Percentiles rank a stretch among this genome's conserved stretches.
Conservation (phyloP, 345 rosid genomes). For the Kernera saxatilis region DNA sequence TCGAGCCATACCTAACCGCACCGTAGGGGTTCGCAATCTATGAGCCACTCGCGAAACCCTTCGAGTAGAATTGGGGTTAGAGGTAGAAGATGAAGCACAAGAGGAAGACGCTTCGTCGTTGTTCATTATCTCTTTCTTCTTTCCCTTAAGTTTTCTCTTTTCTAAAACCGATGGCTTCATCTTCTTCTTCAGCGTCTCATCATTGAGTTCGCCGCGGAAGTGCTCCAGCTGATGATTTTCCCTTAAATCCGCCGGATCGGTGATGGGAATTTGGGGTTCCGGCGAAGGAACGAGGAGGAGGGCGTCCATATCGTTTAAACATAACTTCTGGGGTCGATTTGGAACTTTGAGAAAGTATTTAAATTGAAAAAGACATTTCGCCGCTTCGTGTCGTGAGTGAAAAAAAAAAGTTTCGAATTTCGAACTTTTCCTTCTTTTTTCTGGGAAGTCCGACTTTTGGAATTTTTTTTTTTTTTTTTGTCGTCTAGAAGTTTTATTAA, state of each 20-base stretch:
- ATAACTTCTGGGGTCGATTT: conserved; percentile 11
- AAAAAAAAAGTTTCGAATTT: background rate
- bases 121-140: conserved; percentile 16
- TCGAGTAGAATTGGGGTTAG: conserved; percentile 21
- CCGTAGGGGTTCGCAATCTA: conserved; percentile 37
- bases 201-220: background rate
- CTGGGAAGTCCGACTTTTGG: background rate
- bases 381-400: conserved; percentile 1
- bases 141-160: conserved; percentile 20
- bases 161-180: conserved; percentile 26
- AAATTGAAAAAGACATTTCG: background rate
- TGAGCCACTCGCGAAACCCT: conserved; percentile 28
- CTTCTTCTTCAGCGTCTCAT: conserved; percentile 19
- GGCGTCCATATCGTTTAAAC: conserved; percentile 26
- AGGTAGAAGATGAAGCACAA: conserved; percentile 34
- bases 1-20: conserved; percentile 36
- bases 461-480: too few species aligned
- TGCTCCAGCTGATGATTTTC: background rate
- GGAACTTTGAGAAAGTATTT: conserved; percentile 17
- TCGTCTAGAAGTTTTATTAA: too few species aligned
- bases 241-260: conserved; percentile 23
- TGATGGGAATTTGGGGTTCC: conserved; percentile 9
- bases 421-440: background rate
- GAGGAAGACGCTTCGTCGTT: conserved; percentile 26
- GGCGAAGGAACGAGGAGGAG: conserved; percentile 24